Conservation (phyloP, 2,329 filamentous ascomycete genomes). For the Falciphora oryzae region DNA sequence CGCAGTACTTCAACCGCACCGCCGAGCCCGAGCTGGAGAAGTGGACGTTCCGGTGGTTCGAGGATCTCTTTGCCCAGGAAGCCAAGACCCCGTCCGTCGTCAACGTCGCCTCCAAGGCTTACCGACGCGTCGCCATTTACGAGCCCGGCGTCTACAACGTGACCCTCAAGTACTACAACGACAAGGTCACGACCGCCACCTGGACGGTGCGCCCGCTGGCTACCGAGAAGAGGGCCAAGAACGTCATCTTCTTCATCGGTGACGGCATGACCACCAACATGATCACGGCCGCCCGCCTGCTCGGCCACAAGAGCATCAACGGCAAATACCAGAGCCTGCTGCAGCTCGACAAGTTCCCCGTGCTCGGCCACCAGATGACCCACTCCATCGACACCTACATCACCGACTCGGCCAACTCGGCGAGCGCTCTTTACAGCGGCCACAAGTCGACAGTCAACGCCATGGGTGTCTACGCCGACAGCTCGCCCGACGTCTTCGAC, state of each 20-base stretch:
- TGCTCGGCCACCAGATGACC: conserved; percentile 85
- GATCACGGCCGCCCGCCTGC: conserved; percentile 73
- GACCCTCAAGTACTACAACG: conserved; percentile 68
- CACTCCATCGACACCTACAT: conserved; percentile 82
- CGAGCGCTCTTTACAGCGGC: conserved; percentile 73
- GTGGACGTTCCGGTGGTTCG: conserved; percentile 82
- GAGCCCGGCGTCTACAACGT: conserved; percentile 77
- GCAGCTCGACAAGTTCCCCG: conserved; percentile 76
- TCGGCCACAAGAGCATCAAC: conserved; percentile 78
- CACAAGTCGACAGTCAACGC: conserved; percentile 83
- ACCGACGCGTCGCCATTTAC: conserved; percentile 68
- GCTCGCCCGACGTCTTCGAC: conserved; percentile 65
- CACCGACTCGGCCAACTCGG: conserved; percentile 81
- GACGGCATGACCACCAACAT: conserved; percentile 70
- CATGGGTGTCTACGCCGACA: conserved; percentile 74
- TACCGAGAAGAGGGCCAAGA: conserved; percentile 70
- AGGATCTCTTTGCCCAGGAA: conserved; percentile 75
- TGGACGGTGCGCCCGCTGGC: conserved; percentile 72
- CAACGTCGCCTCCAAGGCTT: conserved; percentile 74
- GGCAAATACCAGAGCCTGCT: conserved; percentile 74
- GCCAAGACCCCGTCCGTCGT: conserved; percentile 64
- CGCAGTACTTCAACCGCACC: conserved; percentile 61
- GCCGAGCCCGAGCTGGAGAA: conserved; percentile 66
- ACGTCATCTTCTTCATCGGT: conserved; percentile 80
- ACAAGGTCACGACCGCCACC: conserved; percentile 60